Evolutionary conservation across 2,329 filamentous ascomycete species (phyloP), one percentile per base, ranked within the genome.

Genomic region (Niveomyces coronatus): DNA sequence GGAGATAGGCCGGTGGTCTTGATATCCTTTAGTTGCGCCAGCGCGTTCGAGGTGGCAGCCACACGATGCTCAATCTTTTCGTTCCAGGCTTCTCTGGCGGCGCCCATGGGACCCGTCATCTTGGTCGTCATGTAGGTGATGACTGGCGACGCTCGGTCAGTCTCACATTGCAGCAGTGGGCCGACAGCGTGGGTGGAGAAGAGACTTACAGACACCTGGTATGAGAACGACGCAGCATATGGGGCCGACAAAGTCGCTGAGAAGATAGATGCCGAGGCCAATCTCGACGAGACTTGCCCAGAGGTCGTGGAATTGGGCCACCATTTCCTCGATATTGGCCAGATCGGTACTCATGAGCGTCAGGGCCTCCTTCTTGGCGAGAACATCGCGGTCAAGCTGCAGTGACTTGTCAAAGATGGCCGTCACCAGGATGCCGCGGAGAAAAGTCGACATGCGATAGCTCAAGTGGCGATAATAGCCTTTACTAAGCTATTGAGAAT

Each of bases 321-420:
- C 31, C 14, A 35, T 22, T n/a, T 23, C 31, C 26, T 35, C 37
- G 8, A 40, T 22, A 11, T 11, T 13, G 10, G 19, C 8, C 17
- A 40, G 13, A 6, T 35, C 19, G 15, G 14, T 30, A 1, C 19
- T 22, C 9, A 39, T 30, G 13, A 40, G 13, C 6, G 27, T 35
- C 3, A 11, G 16, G 6, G 31, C 26, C 14, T 33, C 26, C 4
- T 22, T 18, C 15, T 30, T 40, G 9, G 14, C 10, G 10, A 34
- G 31, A 4, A 18, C 31, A 11, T 40, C 19, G 19, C 26, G 13
- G 19, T 23, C 26, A 14, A 35, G 11, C 15, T 24, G 14, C 24
- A 40, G 9, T 3, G 19, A 16, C 31, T 35, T 35, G 18, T 35
- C 23, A 26, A 40, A 40, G 9, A 40, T 24, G 8, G 37, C 37